Evolutionary conservation across 768 basidiomycete species (phyloP), one percentile per base, ranked within the genome.

Genomic region (Strobilomyces echinocephalus): DNA sequence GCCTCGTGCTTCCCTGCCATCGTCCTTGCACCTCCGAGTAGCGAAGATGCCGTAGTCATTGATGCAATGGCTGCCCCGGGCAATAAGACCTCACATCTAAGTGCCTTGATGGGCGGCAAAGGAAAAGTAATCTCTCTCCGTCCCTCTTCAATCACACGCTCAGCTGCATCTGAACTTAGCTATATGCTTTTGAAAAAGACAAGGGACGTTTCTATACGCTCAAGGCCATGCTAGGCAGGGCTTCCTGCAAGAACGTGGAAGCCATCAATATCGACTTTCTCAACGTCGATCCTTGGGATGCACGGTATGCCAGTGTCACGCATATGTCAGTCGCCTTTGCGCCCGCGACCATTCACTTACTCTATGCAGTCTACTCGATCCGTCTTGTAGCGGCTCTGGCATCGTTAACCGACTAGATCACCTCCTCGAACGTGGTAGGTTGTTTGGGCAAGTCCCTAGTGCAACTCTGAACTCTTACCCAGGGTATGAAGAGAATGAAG

Each of bases 51-150:
- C 50, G 74, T 79, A 44, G 89, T 93, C 30, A 88, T 97, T 38
- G 95, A 98, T 69, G 94, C 92, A 12, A 98, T 94, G 11, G 88
- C 94, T 38, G 97, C 97, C 1, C 97, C 97, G 0, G 97, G 97
- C 1, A 99, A 99, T 73, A 99, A 99, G 73, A 98, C 97, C 2
- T 88, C 93, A 8, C 92, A 95, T 69, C 71, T 98, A 21, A 88
- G 90, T 60, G 91, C 94, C 21, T 73, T 97, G 41, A 91, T 97
- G 88, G 66, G 74, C 16, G 87, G 86, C 59, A 79, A 80, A 66
- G 91, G 93, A 62, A 88, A 84, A 72, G 95, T 92, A 50, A 50
- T 9, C 1, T 14, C 1, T 8, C 21, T n/a, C 28, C 7, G 20
- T 33, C 47, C 7, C 21, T 40, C 44, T 33, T 16, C 1, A 7